Evolutionary conservation across 305 asterid species (phyloP).

Genomic region (Fraxinus platypoda): DNA sequence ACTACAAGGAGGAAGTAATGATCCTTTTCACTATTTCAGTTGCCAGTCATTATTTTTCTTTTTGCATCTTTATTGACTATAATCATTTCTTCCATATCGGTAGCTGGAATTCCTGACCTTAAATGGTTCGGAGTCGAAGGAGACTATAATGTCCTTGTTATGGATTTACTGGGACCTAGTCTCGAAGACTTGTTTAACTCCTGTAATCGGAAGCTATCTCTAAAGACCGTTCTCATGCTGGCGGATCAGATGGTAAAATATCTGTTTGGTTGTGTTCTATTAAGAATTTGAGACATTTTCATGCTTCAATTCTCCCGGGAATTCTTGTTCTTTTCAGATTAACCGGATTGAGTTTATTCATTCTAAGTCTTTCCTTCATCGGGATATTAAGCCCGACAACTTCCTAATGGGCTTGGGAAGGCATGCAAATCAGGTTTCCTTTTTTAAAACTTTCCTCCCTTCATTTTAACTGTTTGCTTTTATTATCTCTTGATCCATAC

Average conservation of each 20-base stretch:
- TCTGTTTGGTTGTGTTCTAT: slow-evolving; percentile 8
- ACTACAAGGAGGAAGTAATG: slow-evolving; percentile 91
- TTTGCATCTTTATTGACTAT: slow-evolving; percentile 1
- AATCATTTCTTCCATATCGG: slow-evolving; percentile 17
- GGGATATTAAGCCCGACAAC: slow-evolving; percentile 88
- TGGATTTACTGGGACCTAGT: slow-evolving; percentile 90
- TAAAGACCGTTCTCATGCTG: slow-evolving; percentile 91
- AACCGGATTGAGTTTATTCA: slow-evolving; percentile 76
- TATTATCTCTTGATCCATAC: slow-evolving; percentile 17
- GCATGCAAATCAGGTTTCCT: slow-evolving; percentile 74
- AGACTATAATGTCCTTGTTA: slow-evolving; percentile 87
- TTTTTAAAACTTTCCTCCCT: background rate
- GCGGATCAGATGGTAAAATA: slow-evolving; percentile 82
- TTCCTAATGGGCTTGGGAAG: slow-evolving; percentile 89
- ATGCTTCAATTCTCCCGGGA: background rate
- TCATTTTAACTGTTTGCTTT: slow-evolving; percentile 3
- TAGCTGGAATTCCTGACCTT: slow-evolving; percentile 77
- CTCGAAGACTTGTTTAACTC: slow-evolving; percentile 87
- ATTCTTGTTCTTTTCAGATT: slow-evolving; percentile 44
- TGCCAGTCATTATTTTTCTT: slow-evolving; percentile 13
- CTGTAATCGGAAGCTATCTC: slow-evolving; percentile 78
- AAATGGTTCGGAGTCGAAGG: slow-evolving; percentile 93
- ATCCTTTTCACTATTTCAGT: slow-evolving; percentile 23
- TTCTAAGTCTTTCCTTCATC: slow-evolving; percentile 76
- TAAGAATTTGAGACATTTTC: background rate